These are phyloP conservation scores for Amauroascus verrucosus DNA, from an alignment of 2,329 filamentous ascomycete genomes.

Conservation along the genomic window DNA sequence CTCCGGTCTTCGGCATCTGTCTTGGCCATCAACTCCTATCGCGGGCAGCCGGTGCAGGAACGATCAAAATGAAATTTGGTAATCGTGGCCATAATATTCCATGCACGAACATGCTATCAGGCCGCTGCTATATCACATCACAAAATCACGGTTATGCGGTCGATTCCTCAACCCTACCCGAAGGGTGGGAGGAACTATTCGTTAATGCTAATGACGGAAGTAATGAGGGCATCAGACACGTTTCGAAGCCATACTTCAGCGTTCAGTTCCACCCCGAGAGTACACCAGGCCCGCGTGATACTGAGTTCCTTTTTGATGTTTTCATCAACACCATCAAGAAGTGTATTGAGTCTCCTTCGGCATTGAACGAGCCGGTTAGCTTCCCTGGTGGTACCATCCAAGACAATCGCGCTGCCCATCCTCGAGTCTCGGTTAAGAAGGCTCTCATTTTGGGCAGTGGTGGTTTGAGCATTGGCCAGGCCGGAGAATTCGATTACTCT, in stretches of 20 bases:
- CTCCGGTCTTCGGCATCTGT: constrained; percentile 92
- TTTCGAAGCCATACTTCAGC: constrained; percentile 82
- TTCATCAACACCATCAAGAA: constrained; percentile 78
- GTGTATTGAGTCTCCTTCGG: constrained; percentile 55
- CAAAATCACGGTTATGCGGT: constrained; percentile 98
- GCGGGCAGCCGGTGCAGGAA: constrained; percentile 72
- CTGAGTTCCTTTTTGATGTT: constrained; percentile 92
- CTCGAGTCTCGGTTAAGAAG: constrained; percentile 80
- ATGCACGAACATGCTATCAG: constrained; percentile 88
- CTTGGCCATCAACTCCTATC: constrained; percentile 89
- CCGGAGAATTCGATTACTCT: constrained; percentile 97
- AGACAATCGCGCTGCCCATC: constrained; percentile 67
- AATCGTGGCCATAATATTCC: constrained; percentile 98
- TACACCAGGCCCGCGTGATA: constrained; percentile 88
- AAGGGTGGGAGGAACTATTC: constrained; percentile 86
- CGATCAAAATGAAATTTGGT: constrained; percentile 97
- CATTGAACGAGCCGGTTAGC: constrained; percentile 61
- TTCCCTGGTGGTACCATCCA: constrained; percentile 78
- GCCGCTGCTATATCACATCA: constrained; percentile 96
- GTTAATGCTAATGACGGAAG: constrained; percentile 97
- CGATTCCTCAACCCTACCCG: constrained; percentile 62
- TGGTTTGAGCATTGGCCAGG: constrained; percentile 93
- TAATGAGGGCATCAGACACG: constrained; percentile 93
- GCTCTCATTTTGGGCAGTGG: constrained; percentile 88
- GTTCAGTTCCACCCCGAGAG: constrained; percentile 99